These are phyloP conservation scores for Hydnomerulius pinastri DNA, from an alignment of 768 basidiomycete species.

Conservation along the genomic window DNA sequence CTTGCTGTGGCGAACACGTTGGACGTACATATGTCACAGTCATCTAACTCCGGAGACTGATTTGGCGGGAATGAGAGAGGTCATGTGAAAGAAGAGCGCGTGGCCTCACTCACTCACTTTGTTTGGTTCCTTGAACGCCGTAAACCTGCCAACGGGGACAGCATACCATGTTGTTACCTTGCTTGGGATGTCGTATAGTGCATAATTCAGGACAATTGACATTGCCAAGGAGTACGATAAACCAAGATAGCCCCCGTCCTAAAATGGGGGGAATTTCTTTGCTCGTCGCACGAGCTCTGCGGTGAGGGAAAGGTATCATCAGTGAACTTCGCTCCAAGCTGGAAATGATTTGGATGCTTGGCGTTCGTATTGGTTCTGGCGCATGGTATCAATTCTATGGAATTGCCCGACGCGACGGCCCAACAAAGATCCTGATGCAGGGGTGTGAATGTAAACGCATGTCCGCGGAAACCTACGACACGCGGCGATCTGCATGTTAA, in stretches of 20 bases:
- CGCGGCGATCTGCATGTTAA: background rate
- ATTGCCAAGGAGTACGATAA: slow-evolving; percentile 14
- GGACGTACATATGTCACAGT: background rate
- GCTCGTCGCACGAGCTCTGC: background rate
- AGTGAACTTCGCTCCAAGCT: background rate
- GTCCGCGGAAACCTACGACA: slow-evolving; percentile 17
- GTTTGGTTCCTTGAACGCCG: slow-evolving; percentile 5
- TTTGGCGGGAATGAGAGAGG: background rate
- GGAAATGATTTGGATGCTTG: background rate
- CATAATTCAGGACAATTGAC: slow-evolving; percentile 9
- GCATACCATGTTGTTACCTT: background rate
- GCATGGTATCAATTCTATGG: slow-evolving; percentile 9
- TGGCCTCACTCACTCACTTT: background rate
- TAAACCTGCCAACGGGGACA: slow-evolving; percentile 2
- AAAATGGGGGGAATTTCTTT: slow-evolving; percentile 2
- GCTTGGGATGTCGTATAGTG: too few relatives aligned
- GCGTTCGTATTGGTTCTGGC: background rate
- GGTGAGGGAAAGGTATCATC: background rate
- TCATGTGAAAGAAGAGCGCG: background rate
- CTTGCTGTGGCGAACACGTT: background rate
- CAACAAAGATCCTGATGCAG: slow-evolving; percentile 6
- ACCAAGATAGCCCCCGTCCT: background rate
- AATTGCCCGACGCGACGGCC: slow-evolving; percentile 10
- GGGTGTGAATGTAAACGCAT: slow-evolving; percentile 16
- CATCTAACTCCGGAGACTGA: too few relatives aligned